Evolutionary conservation across 176 grass and related monocot genomes (phyloP), one percentile per base, ranked within the genome.

Genomic region (Miscanthus lutarioriparius): DNA sequence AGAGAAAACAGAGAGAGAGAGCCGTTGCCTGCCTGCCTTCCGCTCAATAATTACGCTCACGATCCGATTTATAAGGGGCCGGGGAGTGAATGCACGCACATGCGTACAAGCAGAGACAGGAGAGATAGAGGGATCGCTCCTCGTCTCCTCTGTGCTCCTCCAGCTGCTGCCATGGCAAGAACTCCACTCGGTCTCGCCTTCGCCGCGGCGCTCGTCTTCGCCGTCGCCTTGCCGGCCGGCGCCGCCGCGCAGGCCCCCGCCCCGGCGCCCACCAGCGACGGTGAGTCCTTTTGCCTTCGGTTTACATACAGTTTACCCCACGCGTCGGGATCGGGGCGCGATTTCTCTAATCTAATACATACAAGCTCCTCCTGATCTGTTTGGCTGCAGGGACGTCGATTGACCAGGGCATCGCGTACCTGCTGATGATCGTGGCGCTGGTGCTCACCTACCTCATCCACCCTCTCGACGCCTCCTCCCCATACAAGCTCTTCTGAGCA

Each of bases 361-460:
- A 33, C 32, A 2, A 33, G 32, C 32, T 3, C 3, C 45, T 10
- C 56, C 22, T 10, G 28, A 76, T 48, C 22, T 28, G 56, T 65
- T 62, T 48, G 1, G 14, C 44, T 9, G 67, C 86, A 92, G 90
- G 86, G 22, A 76, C 83, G 12, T 89, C 90, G 13, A 74, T 92
- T 49, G 90, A 92, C 40, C 90, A 89, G 11, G 69, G 79, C 39
- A 43, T 92, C n/a, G 90, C 90, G 16, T 92, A 92, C 75, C 67
- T 89, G 63, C 83, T 92, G 39, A 89, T 92, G 90, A 74, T 92
- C 67, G 19, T 86, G 67, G 90, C 90, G 65, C 90, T 92, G 67
- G 90, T 92, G 83, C 86, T 92, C 49, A 92, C 90, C 74, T 92
- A 92, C 86, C 83, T 92, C 90, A 92, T 89, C 90, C 90, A 89